These are phyloP conservation scores for Vitis rupestris DNA, from an alignment of 164 flowering plant genomes.

Conservation along the genomic window DNA sequence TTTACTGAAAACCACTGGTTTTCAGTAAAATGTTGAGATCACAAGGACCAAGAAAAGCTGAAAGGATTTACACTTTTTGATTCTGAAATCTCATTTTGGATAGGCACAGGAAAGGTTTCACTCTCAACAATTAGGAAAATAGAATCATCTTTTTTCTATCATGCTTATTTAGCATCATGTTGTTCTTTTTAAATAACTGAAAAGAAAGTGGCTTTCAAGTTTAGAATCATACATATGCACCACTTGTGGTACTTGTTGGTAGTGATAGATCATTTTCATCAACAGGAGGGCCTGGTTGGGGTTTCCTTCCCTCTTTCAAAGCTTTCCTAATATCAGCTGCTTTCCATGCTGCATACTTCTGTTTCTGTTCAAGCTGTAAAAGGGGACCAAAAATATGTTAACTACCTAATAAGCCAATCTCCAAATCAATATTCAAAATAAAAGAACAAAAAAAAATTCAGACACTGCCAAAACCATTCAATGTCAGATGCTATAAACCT, in stretches of 20 bases:
- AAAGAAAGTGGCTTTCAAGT: background rate
- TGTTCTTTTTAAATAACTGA: background rate
- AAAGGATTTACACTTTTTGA: background rate
- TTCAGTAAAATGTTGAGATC: too few relatives aligned
- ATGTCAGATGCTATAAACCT: background rate
- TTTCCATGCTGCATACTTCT: slow-evolving; percentile 99
- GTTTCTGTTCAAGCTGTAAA: slow-evolving; percentile 89
- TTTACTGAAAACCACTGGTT: too few relatives aligned
- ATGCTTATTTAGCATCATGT: too few relatives aligned
- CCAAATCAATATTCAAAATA: background rate
- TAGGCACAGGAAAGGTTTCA: background rate
- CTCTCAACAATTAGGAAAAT: too few relatives aligned
- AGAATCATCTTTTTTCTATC: too few relatives aligned
- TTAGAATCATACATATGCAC: slow-evolving; percentile 51
- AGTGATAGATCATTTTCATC: slow-evolving; percentile 63
- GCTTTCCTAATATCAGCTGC: slow-evolving; percentile 99
- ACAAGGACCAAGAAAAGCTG: too few relatives aligned
- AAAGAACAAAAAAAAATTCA: too few relatives aligned
- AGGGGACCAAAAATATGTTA: background rate
- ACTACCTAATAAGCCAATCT: background rate
- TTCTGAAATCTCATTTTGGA: background rate
- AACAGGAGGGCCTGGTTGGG: slow-evolving; percentile 84
- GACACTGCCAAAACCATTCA: background rate
- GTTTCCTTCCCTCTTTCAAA: slow-evolving; percentile 93
- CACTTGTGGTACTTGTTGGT: slow-evolving; percentile 37